Evolutionary conservation across 1,284 basidiomycete species (phyloP).

Genomic region (Farysia itapuensis): DNA sequence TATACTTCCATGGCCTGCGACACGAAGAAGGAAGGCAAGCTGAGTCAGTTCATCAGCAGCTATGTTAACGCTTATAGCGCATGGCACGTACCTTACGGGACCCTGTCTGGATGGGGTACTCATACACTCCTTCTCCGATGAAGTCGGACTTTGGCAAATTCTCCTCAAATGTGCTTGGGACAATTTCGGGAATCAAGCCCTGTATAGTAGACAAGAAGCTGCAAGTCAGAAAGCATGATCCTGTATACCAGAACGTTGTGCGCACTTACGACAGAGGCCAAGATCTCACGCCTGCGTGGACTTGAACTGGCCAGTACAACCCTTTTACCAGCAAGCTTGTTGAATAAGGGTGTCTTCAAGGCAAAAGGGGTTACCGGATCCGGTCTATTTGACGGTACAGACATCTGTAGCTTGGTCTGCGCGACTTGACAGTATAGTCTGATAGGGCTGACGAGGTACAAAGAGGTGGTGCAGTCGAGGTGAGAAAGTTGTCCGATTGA

Average conservation of each 20-base stretch:
- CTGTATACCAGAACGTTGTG: not conserved
- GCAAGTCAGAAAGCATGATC: not conserved
- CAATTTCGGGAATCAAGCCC: conserved; percentile 82
- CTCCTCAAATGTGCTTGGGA: conserved; percentile 86
- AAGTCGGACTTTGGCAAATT: conserved; percentile 72
- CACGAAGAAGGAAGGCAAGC: not conserved
- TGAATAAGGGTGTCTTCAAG: conserved; percentile 46
- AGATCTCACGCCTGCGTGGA: conserved; percentile 49
- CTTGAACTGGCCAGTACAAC: conserved; percentile 50
- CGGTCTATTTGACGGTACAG: conserved; percentile 4
- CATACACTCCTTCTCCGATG: conserved; percentile 71
- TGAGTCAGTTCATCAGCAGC: not conserved
- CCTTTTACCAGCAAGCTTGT: conserved; percentile 48
- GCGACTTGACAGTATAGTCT: too few relatives aligned
- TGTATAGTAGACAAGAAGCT: conserved; percentile 54
- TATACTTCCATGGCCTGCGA: conserved; percentile 59
- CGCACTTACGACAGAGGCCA: conserved; percentile 44
- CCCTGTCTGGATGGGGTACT: conserved; percentile 91
- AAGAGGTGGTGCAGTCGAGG: too few relatives aligned
- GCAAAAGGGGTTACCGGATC: conserved; percentile 40
- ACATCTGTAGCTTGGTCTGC: too few relatives aligned
- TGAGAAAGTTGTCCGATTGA: too few relatives aligned
- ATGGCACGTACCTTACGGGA: conserved; percentile 69
- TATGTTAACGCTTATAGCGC: not conserved
- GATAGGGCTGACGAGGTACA: too few relatives aligned